Evolutionary conservation across 225 moss, liverwort and hornwort species (phyloP).

Genomic region (Asterella californica): DNA sequence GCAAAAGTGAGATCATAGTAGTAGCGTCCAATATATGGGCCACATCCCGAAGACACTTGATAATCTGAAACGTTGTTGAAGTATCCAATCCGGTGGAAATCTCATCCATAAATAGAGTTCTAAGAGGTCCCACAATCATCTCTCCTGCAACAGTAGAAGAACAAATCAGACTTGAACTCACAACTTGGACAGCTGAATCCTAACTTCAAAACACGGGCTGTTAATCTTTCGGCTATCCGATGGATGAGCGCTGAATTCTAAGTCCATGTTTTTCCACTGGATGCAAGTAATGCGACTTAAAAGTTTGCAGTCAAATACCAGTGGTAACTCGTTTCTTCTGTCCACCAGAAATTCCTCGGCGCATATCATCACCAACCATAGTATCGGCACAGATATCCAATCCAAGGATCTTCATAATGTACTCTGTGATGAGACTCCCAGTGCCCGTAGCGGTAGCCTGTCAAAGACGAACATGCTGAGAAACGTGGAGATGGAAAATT

Average conservation of each 20-base stretch:
- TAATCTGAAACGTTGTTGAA: conserved; percentile 84
- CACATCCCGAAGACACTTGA: conserved; percentile 67
- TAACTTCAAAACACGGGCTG: too few relatives aligned
- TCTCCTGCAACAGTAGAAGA: conserved; percentile 47
- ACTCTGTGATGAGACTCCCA: conserved; percentile 69
- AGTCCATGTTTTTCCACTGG: background rate
- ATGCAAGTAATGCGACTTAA: background rate
- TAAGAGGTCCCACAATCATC: conserved; percentile 88
- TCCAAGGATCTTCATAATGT: conserved; percentile 75
- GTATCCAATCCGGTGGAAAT: conserved; percentile 90
- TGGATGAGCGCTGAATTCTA: too few relatives aligned
- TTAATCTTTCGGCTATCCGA: too few relatives aligned
- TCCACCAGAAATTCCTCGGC: conserved; percentile 62
- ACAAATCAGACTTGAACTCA: background rate
- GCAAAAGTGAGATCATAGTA: conserved; percentile 69
- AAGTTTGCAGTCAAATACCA: conserved; percentile 20
- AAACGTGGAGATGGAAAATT: background rate
- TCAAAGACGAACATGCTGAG: background rate
- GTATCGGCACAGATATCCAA: conserved; percentile 82
- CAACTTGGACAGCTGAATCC: too few relatives aligned
- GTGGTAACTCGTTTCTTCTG: conserved; percentile 66
- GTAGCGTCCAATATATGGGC: conserved; percentile 71
- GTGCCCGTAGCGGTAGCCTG: conserved; percentile 63
- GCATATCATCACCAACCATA: conserved; percentile 57
- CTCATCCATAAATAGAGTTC: conserved; percentile 92